Evolutionary conservation across 2,329 filamentous ascomycete genomes (phyloP), one percentile per base, ranked within the genome.

Genomic region (Microascus cirrosus): DNA sequence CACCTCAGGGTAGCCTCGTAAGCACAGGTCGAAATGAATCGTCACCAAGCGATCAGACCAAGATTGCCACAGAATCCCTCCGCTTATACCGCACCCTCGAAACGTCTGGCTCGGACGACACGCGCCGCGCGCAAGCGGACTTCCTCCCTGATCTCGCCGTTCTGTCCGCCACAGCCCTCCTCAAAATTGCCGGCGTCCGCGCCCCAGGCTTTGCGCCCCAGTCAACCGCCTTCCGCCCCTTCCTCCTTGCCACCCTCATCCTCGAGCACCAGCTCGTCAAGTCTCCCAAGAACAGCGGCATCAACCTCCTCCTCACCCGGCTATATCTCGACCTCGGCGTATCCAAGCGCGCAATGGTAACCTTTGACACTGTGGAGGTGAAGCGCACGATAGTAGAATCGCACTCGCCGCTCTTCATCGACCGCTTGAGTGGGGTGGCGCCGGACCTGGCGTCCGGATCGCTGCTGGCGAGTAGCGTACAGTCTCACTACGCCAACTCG

Each of bases 331-430:
- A 76, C 3, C 68, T 82, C 7, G 80, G 80, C 8, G 79, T 77
- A 13, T 73, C 73, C 0, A 71, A 75, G 1, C 71, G 73, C 20
- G 77, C 77, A 0, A 69, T 74, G 25, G 66, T 75, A 36, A 66
- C 80, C 2, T 83, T 80, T 79, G 69, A 72, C 12, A 71, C 71
- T 0, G 71, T 82, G 11, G 78, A 74, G 2, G 75, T 84, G 1
- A 84, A 84, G 66, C 74, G 80, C 24, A 79, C 78, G 0, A 79
- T 82, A 32, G 75, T 81, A n/a, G 80, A 83, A 61, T 77, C 79
- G 0, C 71, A 84, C 0, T 79, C 72, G 2, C 76, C 79, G 0
- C 68, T 81, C 1, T 81, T 81, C 59, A 77, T 79, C 60, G 81
- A 84, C 63, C 74, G 81, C 1, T 67, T 83, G 6, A 78, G 79